A percentile compares a stretch with the other conserved stretches of the same genome.
phyloP scores from a whole-genome alignment of 2,329 filamentous ascomycete species.

The Acarospora socialis region DNA sequence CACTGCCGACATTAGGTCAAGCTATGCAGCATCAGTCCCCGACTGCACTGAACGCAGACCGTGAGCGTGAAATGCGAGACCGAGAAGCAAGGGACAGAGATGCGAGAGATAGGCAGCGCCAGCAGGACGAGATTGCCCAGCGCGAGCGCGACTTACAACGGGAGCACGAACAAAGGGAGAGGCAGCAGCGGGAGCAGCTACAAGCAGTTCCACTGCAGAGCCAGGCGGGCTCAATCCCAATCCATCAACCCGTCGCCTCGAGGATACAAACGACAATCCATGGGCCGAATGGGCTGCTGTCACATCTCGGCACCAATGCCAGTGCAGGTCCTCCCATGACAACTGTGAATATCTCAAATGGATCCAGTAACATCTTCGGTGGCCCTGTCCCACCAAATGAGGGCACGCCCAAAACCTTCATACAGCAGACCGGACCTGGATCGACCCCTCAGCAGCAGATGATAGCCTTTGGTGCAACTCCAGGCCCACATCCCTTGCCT shows the following conservation, averaged over 20 bases:
- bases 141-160: constrained; percentile 43
- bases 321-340: constrained; percentile 38
- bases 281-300: constrained; percentile 76
- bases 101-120: constrained; percentile 30
- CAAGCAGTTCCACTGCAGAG: constrained; percentile 68
- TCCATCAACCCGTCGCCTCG: constrained; percentile 87
- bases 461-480: constrained; percentile 32
- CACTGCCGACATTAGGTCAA: constrained; percentile 11
- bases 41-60: constrained; percentile 17
- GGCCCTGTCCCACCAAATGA: constrained; percentile 49
- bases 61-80: constrained; percentile 36
- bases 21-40: constrained; percentile 11
- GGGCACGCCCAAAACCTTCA: constrained; percentile 37
- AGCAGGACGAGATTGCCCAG: constrained; percentile 44
- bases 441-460: constrained; percentile 40
- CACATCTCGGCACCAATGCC: constrained; percentile 45
- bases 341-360: constrained; percentile 44
- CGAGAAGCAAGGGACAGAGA: constrained; percentile 40
- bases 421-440: constrained; percentile 42
- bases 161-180: constrained; percentile 51
- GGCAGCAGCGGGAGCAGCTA: constrained; percentile 48
- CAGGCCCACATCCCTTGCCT: constrained; percentile 28
- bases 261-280: constrained; percentile 70
- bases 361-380: constrained; percentile 53
- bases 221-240: constrained; percentile 72